Base-by-base conservation (phyloP, 106 monocot genomes). In the Gastrodia elata region DNA sequence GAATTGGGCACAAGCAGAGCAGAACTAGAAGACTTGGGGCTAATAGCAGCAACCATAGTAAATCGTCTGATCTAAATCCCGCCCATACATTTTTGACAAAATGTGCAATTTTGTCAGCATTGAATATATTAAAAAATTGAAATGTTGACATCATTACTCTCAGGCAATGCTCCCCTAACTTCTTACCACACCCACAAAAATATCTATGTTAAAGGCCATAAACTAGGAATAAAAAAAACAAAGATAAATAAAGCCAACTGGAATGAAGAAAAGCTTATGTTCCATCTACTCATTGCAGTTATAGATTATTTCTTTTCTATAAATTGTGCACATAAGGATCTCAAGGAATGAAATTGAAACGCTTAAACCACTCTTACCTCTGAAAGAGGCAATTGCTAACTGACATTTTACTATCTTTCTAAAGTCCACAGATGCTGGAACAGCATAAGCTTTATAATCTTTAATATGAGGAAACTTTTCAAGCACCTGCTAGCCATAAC, bases 391-490 rank as follows among this genome's bases (percentile, higher is more conserved):
- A 76, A 94, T 74, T 64, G 88, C 86, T n/a, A 91, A 37, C 67
- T 94, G 94, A 70, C 82, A 82, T 80, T 91, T 94, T 2, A 94
- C 69, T 73, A 88, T 81, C 22, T 69, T 82, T 41, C 5, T 65
- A 67, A 79, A 82, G 77, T 88, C 86, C 39, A 82, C 68, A 52
- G 38, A 72, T 27, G 37, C 20, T 26, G 94, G 88, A 73, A 94
- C 56, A 59, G 71, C 82, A 67, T 82, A 94, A 43, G 84, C 88
- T 77, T 61, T 80, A 68, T 94, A 94, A 61, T 64, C 58, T 43
- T 34, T 77, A 57, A 94, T 86, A 83, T 88, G 91, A 74, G 91
- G 88, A 68, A 94, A 94, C 71, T 94, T 94, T 13, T 88, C 42
- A 37, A 68, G 68, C 38, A 91, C 82, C 94, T 94, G 84, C 75